Base-by-base conservation (phyloP, 495 filamentous ascomycete species). In the Terfezia claveryi region DNA sequence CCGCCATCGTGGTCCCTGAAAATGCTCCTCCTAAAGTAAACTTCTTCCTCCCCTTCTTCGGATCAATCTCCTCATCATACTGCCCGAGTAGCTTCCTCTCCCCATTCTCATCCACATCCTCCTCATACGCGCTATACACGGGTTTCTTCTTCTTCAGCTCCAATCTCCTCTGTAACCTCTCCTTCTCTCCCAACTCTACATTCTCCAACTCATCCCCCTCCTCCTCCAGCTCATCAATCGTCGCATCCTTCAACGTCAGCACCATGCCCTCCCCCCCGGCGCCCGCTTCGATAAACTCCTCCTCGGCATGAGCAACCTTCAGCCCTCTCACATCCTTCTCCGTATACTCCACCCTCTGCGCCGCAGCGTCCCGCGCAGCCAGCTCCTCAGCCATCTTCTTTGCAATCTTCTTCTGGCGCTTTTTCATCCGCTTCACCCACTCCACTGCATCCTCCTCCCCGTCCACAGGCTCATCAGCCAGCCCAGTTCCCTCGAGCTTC, bases 151-250 rank as follows among this genome's bases (percentile, higher is more conserved):
- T 94, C 73, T 95, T 94, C 50, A 88, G 68, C 54, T 89, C 80
- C 14, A 93, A 69, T 62, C 74, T 80, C 67, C 94, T 83, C 16
- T 75, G 71, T 32, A 88, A 68, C 63, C 75, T 82, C 64, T 95
- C 89, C 56, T 76, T 74, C 61, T 91, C 91, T 38, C 74, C 75
- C 57, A 96, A 62, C 6, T 82, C 73, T n/a, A 83, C 57, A 62
- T 88, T 86, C 66, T 96, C 83, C 32, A 98, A 74, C 67, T 95
- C 89, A 63, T 98, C 91, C 12, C 81, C 88, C 56, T 92, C 88
- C 32, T 86, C 61, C 55, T 92, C 85, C 41, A 87, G 80, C 57
- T 86, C 79, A 54, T 84, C 80, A 51, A 98, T 80, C 4, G 81
- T 83, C 0, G 83, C 77, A 67, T 98, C 91, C 58, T 92, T 94